Evolutionary conservation across 345 rosid species (phyloP).

Genomic region (Salix brachista): DNA sequence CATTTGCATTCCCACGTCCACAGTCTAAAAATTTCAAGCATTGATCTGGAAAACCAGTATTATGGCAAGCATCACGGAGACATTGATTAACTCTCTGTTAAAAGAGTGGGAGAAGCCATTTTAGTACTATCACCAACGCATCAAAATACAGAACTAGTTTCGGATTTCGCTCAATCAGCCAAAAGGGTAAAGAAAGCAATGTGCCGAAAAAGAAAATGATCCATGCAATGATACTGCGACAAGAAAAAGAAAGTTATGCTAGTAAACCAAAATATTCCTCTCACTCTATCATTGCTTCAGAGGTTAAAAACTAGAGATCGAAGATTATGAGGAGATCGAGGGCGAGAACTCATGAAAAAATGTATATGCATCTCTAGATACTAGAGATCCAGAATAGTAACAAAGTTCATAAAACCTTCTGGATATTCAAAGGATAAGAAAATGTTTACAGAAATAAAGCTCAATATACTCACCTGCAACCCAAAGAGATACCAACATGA

Average conservation of each 20-base stretch:
- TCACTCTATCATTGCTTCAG: not conserved
- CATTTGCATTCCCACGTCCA: slow-evolving; percentile 26
- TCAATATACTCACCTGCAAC: slow-evolving; percentile 51
- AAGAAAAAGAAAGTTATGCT: not conserved
- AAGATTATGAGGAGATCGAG: not conserved
- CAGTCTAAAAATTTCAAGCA: slow-evolving; percentile 63
- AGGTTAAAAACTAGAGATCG: not conserved
- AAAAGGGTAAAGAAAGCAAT: not conserved
- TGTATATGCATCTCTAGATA: not conserved
- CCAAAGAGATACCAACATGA: slow-evolving; percentile 88
- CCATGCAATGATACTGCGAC: not conserved
- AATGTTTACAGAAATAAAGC: not conserved
- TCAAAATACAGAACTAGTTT: not conserved
- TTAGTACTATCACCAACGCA: not conserved
- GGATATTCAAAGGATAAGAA: not conserved
- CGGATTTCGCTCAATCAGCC: not conserved
- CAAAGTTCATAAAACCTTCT: not conserved
- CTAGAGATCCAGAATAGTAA: not conserved
- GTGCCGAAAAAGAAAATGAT: not conserved
- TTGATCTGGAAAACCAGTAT: fast-evolving
- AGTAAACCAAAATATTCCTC: not conserved
- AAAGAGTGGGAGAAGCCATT: not conserved
- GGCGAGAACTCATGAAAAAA: not conserved
- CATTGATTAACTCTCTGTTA: slow-evolving; percentile 87
- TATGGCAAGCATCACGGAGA: slow-evolving; percentile 58